A percentile compares a stretch with the other conserved stretches of the same genome.
Conservation (phyloP, 805 yeast species). For the Wickerhamomyces chaumierensis region DNA sequence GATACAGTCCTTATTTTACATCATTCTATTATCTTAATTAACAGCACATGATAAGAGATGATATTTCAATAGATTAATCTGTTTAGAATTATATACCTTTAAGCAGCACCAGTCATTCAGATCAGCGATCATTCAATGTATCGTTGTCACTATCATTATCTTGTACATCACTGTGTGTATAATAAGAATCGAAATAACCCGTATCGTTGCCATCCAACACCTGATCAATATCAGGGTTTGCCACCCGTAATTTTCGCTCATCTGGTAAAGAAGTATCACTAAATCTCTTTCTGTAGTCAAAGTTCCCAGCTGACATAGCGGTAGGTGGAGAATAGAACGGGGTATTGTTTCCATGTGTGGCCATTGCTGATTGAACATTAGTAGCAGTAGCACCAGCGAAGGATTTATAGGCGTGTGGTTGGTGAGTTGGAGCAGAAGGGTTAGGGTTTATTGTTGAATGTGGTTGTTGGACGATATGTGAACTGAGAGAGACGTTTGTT, state of each 20-base stretch:
- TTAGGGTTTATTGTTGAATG: too few relatives aligned
- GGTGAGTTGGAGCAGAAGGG: not conserved
- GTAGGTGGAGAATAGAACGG: slow-evolving; percentile 5
- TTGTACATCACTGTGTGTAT: too few relatives aligned
- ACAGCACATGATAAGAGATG: too few relatives aligned
- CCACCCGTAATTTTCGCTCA: slow-evolving; percentile 38
- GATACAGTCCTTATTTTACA: too few relatives aligned
- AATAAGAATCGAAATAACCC: not conserved
- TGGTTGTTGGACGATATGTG: not conserved
- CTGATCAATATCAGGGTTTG: slow-evolving; percentile 26
- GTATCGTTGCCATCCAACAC: not conserved
- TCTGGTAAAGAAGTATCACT: slow-evolving; percentile 48
- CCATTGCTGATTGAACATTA: too few relatives aligned
- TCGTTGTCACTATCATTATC: too few relatives aligned
- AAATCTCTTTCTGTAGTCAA: slow-evolving; percentile 33
- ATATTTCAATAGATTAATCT: too few relatives aligned
- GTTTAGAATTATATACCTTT: too few relatives aligned
- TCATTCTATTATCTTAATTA: too few relatives aligned
- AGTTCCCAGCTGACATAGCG: slow-evolving; percentile 17
- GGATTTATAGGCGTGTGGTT: not conserved
- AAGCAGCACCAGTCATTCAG: too few relatives aligned
- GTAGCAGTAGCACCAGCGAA: not conserved
- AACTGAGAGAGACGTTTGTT: not conserved
- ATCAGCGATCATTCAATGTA: too few relatives aligned
- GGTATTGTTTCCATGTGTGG: not conserved